These are phyloP conservation scores for Fusarium albosuccineum DNA, from an alignment of 2,329 filamentous ascomycete species.

Conservation along the genomic window DNA sequence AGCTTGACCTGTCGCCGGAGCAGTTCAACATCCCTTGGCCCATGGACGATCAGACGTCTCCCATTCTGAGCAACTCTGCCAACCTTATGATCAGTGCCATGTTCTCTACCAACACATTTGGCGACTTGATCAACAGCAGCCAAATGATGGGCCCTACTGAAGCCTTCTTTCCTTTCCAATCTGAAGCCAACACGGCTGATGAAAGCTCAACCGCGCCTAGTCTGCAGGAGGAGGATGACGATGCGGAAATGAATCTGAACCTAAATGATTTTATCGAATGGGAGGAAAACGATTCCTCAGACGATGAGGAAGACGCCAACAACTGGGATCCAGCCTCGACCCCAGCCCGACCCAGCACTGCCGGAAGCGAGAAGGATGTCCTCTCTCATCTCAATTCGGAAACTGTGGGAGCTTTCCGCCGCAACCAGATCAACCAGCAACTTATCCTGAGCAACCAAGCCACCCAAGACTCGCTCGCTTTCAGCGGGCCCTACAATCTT, in stretches of 20 bases:
- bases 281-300: constrained; percentile 69
- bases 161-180: constrained; percentile 79
- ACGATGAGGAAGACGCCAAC: constrained; percentile 69
- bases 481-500: constrained; percentile 71
- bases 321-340: constrained; percentile 66
- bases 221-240: constrained; percentile 68
- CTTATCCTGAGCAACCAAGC: constrained; percentile 71
- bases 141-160: constrained; percentile 80
- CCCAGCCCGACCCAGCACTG: constrained; percentile 63
- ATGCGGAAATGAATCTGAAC: constrained; percentile 73
- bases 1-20: constrained; percentile 67
- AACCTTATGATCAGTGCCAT: constrained; percentile 86
- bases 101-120: constrained; percentile 68
- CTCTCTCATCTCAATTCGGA: constrained; percentile 73
- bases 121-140: constrained; percentile 69
- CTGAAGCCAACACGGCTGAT: constrained; percentile 68
- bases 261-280: constrained; percentile 82
- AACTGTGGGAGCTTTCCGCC: constrained; percentile 83
- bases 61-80: constrained; percentile 75
- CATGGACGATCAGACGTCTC: constrained; percentile 59
- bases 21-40: constrained; percentile 65
- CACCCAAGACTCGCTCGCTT: constrained; percentile 72
- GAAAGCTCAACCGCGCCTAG: constrained; percentile 58
- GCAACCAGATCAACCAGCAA: constrained; percentile 73
- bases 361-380: constrained; percentile 61